Evolutionary conservation across 2,329 filamentous ascomycete species (phyloP).

Genomic region (Endothia cerciana): DNA sequence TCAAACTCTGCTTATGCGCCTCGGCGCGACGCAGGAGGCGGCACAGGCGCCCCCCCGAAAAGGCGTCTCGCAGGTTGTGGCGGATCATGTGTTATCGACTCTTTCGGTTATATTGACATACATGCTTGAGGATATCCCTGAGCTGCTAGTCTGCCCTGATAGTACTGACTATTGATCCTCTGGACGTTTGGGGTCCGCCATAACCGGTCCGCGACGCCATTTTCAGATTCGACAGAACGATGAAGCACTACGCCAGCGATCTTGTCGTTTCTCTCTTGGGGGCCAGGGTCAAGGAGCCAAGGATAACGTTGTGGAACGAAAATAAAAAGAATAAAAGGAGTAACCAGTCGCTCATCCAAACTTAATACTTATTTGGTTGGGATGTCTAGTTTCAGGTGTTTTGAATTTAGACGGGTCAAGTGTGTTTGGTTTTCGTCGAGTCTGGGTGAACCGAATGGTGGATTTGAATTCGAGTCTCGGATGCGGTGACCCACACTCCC

Average conservation of each 20-base stretch:
- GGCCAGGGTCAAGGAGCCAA: background rate
- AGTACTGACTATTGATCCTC: constrained; percentile 4
- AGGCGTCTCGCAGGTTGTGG: background rate
- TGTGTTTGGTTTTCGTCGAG: too few species aligned
- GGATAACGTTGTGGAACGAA: background rate
- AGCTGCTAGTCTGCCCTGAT: background rate
- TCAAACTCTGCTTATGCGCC: background rate
- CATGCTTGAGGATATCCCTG: background rate
- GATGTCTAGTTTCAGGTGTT: too few species aligned
- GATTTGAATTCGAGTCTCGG: background rate
- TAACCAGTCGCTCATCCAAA: background rate
- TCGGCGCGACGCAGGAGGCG: background rate
- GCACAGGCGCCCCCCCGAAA: background rate
- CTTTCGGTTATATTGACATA: background rate
- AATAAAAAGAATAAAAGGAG: too few species aligned
- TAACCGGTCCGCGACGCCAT: background rate
- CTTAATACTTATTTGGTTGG: background rate
- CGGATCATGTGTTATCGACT: background rate
- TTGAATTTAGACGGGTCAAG: too few species aligned
- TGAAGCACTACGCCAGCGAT: background rate
- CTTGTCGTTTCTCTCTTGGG: background rate
- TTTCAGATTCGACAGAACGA: background rate
- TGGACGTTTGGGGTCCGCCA: background rate
- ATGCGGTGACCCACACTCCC: background rate
- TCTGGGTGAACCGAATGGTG: background rate